Evolutionary conservation across 371 early-diverging fungal genomes (phyloP), one percentile per base, ranked within the genome.

Genomic region (Syncephalastrum sp.): DNA sequence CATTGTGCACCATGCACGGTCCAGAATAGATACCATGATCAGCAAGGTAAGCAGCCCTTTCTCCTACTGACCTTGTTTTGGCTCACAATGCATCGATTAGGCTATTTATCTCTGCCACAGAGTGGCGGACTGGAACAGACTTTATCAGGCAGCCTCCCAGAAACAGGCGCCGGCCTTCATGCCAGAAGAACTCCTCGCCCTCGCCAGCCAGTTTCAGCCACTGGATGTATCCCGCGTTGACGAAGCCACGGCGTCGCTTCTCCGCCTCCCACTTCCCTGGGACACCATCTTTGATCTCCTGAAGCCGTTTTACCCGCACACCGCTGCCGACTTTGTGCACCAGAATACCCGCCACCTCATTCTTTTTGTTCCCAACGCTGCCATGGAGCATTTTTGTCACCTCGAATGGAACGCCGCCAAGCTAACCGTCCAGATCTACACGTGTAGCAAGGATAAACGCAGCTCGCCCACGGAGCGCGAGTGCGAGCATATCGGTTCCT

Each of bases 91-190:
- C 33, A 23, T 23, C 5, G 14, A 44, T 24, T 59, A 75, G 75
- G 68, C 69, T 43, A 54, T 68, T 4, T 49, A 60, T 46, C 51
- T 43, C 16, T 68, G 60, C 38, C 70, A 68, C 12, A 53, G 61
- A 38, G 75, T 70, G 58, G 56, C 60, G 8, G 68, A 67, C 38
- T 75, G 75, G 75, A 72, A 68, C n/a, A 67, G 61, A 19, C 42
- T 75, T 4, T 72, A 68, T 19, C 63, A 65, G 27, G 55, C 61
- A 16, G 42, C 50, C 3, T 38, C 54, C n/a, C 46, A 54, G 7
- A 56, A 56, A 41, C 43, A 51, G 29, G 12, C 52, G 57, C 13
- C 46, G 29, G 42, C 8, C 42, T 47, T 49, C 17, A 46, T 21
- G 12, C 50, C 61, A 1, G 44, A 64, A 10, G 62, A 50, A 17